Conservation (phyloP, 2,329 filamentous ascomycete genomes). For the Trichoderma afroharzianum region DNA sequence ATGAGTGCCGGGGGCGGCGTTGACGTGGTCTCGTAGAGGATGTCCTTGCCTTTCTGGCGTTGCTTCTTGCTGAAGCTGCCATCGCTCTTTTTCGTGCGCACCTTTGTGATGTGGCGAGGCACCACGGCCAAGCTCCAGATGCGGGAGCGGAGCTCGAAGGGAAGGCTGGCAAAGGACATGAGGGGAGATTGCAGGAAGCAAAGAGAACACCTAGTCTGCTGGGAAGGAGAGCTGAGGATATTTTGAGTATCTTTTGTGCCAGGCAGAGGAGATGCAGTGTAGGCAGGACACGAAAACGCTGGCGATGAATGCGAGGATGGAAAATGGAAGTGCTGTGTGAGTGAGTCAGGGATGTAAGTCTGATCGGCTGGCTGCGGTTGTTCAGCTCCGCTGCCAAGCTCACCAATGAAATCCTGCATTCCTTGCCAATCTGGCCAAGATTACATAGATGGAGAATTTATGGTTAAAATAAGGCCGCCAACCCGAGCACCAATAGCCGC, state of each 20-base stretch:
- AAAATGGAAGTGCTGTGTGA: neutral
- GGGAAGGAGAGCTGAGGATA: neutral
- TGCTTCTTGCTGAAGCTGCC: neutral
- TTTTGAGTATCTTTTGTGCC: neutral
- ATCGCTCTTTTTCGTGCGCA: neutral
- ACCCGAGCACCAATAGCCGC: too few relatives aligned
- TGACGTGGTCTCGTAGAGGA: conserved; percentile 16
- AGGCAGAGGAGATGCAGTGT: neutral
- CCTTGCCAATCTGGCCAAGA: neutral
- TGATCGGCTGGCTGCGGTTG: too few relatives aligned
- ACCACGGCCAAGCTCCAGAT: neutral
- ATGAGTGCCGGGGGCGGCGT: conserved; percentile 11
- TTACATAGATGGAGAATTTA: neutral
- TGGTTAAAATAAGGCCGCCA: neutral
- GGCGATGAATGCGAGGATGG: neutral
- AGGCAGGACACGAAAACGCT: neutral
- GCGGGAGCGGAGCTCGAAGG: neutral
- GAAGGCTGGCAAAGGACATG: neutral
- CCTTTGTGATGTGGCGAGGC: neutral
- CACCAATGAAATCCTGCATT: neutral
- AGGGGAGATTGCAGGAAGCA: neutral
- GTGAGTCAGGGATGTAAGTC: too few relatives aligned
- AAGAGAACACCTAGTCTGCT: neutral
- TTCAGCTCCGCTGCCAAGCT: too few relatives aligned
- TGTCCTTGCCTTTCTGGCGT: neutral